Evolutionary conservation across 1,139 yeast genomes (phyloP), one percentile per base, ranked within the genome.

Genomic region (Scheffersomyces cryptocercus): DNA sequence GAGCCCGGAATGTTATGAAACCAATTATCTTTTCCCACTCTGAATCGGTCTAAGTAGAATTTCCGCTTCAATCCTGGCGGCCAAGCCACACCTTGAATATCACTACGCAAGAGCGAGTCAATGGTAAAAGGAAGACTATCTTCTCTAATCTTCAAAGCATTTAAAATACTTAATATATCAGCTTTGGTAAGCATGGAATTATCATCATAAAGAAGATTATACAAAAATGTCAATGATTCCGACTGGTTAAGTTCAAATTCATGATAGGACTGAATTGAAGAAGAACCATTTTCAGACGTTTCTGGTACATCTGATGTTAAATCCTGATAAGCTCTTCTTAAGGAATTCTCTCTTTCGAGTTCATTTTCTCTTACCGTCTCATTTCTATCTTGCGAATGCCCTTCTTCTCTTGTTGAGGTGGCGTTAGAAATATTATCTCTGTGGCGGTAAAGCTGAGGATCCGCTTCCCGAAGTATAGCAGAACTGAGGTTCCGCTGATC

Each of bases 231-330:
- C 28, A 71, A 55, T 4, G 75, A 68, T 47, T 73, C 77, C 2
- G 75, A 70, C 49, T 64, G 74, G 51, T 60, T 67, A 36, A 71
- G 56, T 47, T 73, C 78, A 48, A 70, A 73, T 41, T 70, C 75
- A 37, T 56, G 58, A 24, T 47, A 48, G 12, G 54, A 42, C 37
- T 46, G 41, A 40, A 40, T 7, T 33, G 43, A 28, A 24, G 6
- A 8, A n/a, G 20, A 20, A 15, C 37, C 15, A 13, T 8, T 13
- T 31, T 31, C 35, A 10, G 15, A 15, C 8, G 35, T 31, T 31
- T 31, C 35, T 6, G 8, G 3, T 35, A 29, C 24, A 9, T 10
- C 9, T 6, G 30, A 14, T 6, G 35, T 11, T 14, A 31, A 31
- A 5, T 20, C 26, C 8, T 20, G 26, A 6, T 20, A 20, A 6